Conservation (phyloP, 1,284 basidiomycete species). For the Ceratobasidium sp. region DNA sequence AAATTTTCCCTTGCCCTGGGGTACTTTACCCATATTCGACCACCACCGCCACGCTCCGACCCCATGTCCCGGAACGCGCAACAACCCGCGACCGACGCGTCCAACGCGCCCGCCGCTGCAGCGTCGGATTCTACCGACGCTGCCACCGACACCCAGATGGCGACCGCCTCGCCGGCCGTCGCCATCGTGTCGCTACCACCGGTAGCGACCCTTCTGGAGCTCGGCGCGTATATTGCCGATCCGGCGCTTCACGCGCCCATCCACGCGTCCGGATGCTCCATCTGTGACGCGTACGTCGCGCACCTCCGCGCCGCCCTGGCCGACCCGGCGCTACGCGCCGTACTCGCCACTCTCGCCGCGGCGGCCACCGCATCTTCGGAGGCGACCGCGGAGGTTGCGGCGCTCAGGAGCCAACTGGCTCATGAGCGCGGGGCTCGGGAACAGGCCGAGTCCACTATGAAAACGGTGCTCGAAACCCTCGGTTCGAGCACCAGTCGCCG, state of each 20-base stretch:
- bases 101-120: neutral
- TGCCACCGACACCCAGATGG: neutral
- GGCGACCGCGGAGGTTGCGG: neutral
- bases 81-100: neutral
- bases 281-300: neutral
- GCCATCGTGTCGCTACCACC: neutral
- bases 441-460: neutral
- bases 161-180: neutral
- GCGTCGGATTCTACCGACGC: neutral
- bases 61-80: neutral
- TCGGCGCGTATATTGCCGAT: neutral
- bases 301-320: neutral
- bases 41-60: neutral
- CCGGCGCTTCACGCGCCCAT: neutral
- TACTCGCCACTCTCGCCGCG: neutral
- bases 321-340: neutral
- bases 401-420: conserved; percentile 7
- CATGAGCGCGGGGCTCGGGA: neutral
- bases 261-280: neutral
- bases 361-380: neutral
- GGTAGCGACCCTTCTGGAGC: neutral
- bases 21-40: neutral
- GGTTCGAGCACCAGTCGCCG: neutral
- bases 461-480: neutral
- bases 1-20: neutral